Conservation (phyloP, 148 eudicot species). For the Silene conica region DNA sequence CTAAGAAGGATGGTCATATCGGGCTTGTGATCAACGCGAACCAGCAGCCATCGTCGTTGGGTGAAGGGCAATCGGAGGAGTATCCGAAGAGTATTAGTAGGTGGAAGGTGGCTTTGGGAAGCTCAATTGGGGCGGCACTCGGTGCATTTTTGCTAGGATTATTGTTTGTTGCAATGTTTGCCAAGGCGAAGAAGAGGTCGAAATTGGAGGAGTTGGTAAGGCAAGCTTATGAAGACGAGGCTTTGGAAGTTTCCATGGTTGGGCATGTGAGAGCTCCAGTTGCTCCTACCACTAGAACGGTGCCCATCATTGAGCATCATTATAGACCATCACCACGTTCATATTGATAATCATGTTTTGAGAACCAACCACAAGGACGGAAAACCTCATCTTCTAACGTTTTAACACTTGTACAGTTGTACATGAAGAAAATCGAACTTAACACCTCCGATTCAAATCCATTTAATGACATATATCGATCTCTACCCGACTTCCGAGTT, state of each 20-base stretch:
- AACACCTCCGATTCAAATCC: too few species aligned
- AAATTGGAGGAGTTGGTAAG: constrained; percentile 78
- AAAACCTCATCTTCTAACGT: not conserved
- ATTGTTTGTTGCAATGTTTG: constrained; percentile 71
- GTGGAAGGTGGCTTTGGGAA: constrained; percentile 68
- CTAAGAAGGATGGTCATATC: constrained; percentile 56
- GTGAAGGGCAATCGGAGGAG: constrained; percentile 19
- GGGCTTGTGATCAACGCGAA: constrained; percentile 62
- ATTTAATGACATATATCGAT: too few species aligned
- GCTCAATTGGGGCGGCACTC: constrained; percentile 74
- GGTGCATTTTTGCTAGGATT: constrained; percentile 67
- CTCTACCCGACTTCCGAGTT: too few species aligned
- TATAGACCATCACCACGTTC: constrained; percentile 48
- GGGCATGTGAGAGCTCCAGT: constrained; percentile 77
- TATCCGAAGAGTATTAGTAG: constrained; percentile 34
- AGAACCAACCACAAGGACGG: not conserved
- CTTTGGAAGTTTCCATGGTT: constrained; percentile 84
- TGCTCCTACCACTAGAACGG: constrained; percentile 56
- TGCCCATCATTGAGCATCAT: constrained; percentile 54
- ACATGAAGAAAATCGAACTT: not conserved
- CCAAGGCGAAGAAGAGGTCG: constrained; percentile 77
- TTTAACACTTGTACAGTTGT: not conserved
- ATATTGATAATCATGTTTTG: too few species aligned
- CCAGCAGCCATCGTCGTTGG: constrained; percentile 20
- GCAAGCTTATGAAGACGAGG: constrained; percentile 90